phyloP scores from a whole-genome alignment of 2,329 filamentous ascomycete genomes.

The Dactylellina leptospora region DNA sequence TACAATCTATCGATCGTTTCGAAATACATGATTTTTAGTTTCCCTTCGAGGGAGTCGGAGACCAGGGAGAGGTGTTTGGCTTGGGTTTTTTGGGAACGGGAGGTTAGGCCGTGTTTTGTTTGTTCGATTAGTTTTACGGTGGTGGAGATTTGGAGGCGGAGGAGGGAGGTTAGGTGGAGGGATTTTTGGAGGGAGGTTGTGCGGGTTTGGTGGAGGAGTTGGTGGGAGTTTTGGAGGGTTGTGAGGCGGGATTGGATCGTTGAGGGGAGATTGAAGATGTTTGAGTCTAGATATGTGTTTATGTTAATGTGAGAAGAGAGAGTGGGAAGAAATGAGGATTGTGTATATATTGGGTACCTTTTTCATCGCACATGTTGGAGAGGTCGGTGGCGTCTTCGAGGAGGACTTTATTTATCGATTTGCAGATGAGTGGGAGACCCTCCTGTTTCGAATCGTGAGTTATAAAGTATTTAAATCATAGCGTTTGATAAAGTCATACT shows the following conservation, averaged over 20 bases:
- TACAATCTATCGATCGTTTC: constrained; percentile 56
- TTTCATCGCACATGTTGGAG: constrained; percentile 35
- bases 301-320: background rate
- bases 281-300: constrained; percentile 13
- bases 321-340: no score
- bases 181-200: constrained; percentile 48
- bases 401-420: constrained; percentile 46
- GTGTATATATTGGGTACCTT: no score
- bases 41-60: constrained; percentile 55
- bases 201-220: constrained; percentile 53
- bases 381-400: constrained; percentile 50
- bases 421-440: constrained; percentile 45
- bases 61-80: constrained; percentile 55
- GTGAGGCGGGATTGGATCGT: constrained; percentile 29
- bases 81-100: constrained; percentile 52
- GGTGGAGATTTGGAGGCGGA: constrained; percentile 23
- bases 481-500: constrained; percentile 9
- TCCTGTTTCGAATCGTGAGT: constrained; percentile 15
- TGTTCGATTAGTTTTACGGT: constrained; percentile 37
- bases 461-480: background rate
- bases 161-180: constrained; percentile 47
- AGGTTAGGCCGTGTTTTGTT: constrained; percentile 49
- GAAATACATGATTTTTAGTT: constrained; percentile 55
- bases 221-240: constrained; percentile 22
- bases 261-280: constrained; percentile 28